Conservation (phyloP, 2,329 filamentous ascomycete species). For the Ustilaginoidea virens region DNA sequence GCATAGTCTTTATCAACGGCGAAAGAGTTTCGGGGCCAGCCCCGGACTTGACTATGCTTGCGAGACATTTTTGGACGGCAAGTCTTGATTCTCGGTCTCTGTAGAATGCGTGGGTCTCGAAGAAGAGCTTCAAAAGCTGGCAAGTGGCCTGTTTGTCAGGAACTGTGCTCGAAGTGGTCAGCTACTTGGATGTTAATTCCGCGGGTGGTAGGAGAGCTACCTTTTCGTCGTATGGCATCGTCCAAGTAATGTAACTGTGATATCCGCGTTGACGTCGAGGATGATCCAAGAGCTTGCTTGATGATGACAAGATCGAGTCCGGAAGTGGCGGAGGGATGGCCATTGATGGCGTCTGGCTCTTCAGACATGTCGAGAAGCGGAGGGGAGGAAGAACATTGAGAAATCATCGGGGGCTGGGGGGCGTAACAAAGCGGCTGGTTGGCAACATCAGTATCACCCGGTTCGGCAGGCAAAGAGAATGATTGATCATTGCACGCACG, state of each 20-base stretch:
- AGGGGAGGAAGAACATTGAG: constrained; percentile 9
- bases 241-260: constrained; percentile 38
- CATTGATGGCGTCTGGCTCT: constrained; percentile 20
- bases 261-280: constrained; percentile 43
- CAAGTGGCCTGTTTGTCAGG: constrained; percentile 33
- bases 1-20: constrained; percentile 50
- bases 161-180: constrained; percentile 12
- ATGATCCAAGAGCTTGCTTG: constrained; percentile 39
- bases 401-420: constrained; percentile 18
- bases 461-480: no score
- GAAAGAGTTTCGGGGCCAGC: constrained; percentile 40
- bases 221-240: constrained; percentile 29
- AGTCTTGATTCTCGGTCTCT: constrained; percentile 70
- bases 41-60: constrained; percentile 45
- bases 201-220: constrained; percentile 1
- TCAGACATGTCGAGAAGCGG: constrained; percentile 19
- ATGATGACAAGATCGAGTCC: constrained; percentile 34
- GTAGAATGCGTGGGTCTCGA: constrained; percentile 79
- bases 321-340: constrained; percentile 20
- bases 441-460: no score
- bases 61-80: constrained; percentile 69
- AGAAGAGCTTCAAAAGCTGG: constrained; percentile 54
- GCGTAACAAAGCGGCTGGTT: not conserved
- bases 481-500: no score
- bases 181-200: not conserved